Percentiles rank a stretch among this genome's conserved stretches.
phyloP scores from a whole-genome alignment of 192 early-diverging fungal species.

The Phlyctochytrium bullatum region DNA sequence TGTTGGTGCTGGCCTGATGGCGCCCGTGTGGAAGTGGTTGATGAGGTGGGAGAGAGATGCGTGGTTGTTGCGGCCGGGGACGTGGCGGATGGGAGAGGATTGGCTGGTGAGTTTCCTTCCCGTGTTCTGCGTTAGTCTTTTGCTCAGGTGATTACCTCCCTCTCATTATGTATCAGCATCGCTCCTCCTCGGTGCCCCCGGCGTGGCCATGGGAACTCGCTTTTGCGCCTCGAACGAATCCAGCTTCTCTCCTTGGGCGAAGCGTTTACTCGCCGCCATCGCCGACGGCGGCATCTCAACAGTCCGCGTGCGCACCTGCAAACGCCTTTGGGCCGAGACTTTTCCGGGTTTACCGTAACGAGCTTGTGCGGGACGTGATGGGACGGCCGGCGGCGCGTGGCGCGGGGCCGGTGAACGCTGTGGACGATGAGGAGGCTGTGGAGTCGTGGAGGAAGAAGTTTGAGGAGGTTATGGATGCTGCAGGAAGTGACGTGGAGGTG shows the following conservation, averaged over 20 bases:
- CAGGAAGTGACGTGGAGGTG: conserved; percentile 6
- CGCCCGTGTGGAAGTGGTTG: conserved; percentile 26
- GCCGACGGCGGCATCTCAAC: conserved; percentile 39
- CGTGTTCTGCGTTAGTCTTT: no score
- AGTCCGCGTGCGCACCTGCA: conserved; percentile 41
- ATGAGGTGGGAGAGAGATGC: conserved; percentile 10
- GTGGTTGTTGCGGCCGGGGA: not conserved
- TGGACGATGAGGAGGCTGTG: not conserved
- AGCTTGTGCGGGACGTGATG: not conserved
- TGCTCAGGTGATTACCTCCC: no score
- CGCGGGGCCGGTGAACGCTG: no score
- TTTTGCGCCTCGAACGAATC: conserved; percentile 24
- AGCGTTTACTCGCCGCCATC: conserved; percentile 29
- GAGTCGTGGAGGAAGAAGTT: not conserved
- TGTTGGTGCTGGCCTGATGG: conserved; percentile 15
- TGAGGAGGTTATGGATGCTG: not conserved
- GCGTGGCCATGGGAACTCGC: conserved; percentile 46
- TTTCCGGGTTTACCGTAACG: not conserved
- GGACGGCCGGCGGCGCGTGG: no score
- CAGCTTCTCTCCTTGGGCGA: conserved; percentile 21
- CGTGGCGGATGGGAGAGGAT: not conserved
- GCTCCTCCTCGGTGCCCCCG: conserved; percentile 35
- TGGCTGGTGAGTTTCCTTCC: no score
- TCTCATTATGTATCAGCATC: conserved; percentile 19
- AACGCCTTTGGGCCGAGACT: conserved; percentile 25